Evolutionary conservation across 2,329 filamentous ascomycete genomes (phyloP), one percentile per base, ranked within the genome.

Genomic region (Hypoxylon sp.): DNA sequence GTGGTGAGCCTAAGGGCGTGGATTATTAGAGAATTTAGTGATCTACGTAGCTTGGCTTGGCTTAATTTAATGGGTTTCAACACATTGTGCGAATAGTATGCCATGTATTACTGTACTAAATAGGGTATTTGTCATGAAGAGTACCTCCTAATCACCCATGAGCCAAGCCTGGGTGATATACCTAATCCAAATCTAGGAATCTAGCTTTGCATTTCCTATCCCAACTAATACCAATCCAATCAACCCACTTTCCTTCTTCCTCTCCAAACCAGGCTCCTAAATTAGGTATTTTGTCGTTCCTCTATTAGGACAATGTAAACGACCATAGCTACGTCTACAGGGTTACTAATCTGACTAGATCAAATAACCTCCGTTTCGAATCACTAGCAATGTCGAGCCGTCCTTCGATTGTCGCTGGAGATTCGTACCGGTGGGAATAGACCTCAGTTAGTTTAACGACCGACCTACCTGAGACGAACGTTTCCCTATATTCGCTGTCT

Each of bases 391-490:
- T 6, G 6, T 64, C 59, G 11, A 69, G 55, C 31, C n/a, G 55
- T 7, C 75, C 75, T 58, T 77, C 75, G 2, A 77, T 68, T 1
- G 75, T 76, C 2, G 73, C 66, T 8, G 65, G 68, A 11, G 66
- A 57, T 6, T 68, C 57, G 56, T 65, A 77, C 1, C 68, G 65
- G 51, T 76, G 75, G 3, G 61, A 66, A 14, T 56, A 64, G 1
- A 64, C 17, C 22, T 76, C 73, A 6, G 69, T 74, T 1, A 76
- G 61, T 37, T 75, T 73, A 1, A 77, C 61, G 6, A 27, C 57
- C 1, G 73, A 68, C 40, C 65, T 73, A 14, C 72, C 72, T 2
- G 11, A 2, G 10, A 74, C 66, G n/a, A 72, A 53, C 2, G 33
- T 60, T 2, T 66, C 69, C 0, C 2, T 25, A 17, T 64, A 68